A percentile compares a stretch with the other conserved stretches of the same genome.
These are phyloP conservation scores for Coniochaeta prunicola DNA, from an alignment of 2,329 filamentous ascomycete genomes.

Conservation along the genomic window DNA sequence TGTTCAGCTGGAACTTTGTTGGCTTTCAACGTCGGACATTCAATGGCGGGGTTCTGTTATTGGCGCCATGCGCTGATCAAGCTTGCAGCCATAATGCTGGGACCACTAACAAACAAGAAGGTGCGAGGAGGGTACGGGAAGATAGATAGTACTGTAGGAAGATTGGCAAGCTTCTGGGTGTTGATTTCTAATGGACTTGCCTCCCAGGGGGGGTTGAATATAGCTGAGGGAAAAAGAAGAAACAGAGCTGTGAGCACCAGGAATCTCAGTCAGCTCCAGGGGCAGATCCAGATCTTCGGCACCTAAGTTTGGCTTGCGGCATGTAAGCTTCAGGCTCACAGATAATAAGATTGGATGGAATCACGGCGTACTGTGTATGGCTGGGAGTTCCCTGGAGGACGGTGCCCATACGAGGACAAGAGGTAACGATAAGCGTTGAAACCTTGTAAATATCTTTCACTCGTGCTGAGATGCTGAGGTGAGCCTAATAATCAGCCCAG, in stretches of 20 bases:
- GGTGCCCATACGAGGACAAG: not conserved
- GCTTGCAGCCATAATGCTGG: constrained; percentile 11
- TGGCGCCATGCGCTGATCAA: constrained; percentile 8
- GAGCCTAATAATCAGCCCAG: not conserved
- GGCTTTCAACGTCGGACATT: not conserved
- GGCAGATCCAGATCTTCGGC: not conserved
- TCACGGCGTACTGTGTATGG: not conserved
- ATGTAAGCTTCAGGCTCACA: not conserved
- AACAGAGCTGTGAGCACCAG: not conserved
- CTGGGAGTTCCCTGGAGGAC: not conserved
- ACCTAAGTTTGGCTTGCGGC: not conserved
- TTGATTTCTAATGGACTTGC: not conserved
- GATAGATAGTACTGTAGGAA: not conserved
- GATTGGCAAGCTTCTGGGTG: not conserved
- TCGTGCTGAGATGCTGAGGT: not conserved
- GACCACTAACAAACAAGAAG: not conserved
- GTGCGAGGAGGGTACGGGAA: not conserved
- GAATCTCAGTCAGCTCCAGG: not conserved
- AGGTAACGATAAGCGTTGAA: not conserved
- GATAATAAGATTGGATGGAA: not conserved
- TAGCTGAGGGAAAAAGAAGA: not conserved
- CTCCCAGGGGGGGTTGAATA: not conserved
- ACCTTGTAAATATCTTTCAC: not conserved
- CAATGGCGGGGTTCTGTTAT: constrained; percentile 10
- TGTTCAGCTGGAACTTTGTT: constrained; percentile 1